phyloP scores from a whole-genome alignment of 192 early-diverging fungal genomes.

The Coemansia aciculifera region DNA sequence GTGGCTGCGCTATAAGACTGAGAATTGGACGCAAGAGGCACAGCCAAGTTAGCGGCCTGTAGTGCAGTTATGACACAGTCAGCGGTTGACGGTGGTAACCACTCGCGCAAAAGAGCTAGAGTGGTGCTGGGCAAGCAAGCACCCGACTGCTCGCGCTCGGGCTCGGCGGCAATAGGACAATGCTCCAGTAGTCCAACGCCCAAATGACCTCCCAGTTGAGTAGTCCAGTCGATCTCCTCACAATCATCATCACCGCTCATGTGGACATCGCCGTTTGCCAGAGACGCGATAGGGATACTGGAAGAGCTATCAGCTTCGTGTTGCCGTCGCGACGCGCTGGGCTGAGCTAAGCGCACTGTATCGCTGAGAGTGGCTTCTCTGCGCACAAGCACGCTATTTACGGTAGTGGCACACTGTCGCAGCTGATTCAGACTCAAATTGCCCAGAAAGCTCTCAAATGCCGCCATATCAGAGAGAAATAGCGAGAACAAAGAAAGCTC shows the following conservation, averaged over 20 bases:
- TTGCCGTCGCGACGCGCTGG: not conserved
- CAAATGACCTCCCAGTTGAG: not conserved
- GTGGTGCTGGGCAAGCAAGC: conserved; percentile 13
- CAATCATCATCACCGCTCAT: not conserved
- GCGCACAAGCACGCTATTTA: conserved; percentile 45
- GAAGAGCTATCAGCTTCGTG: not conserved
- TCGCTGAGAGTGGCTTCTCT: conserved; percentile 26
- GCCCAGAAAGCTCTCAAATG: conserved; percentile 44
- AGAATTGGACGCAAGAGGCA: not conserved
- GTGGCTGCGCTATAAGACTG: not conserved
- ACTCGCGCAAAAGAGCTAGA: conserved; percentile 37
- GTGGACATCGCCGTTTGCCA: not conserved
- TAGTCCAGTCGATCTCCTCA: not conserved
- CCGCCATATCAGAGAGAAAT: conserved; percentile 40
- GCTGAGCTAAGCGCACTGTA: not conserved
- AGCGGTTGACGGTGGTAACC: conserved; percentile 39
- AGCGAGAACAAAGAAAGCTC: conserved; percentile 51
- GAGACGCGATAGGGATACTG: not conserved
- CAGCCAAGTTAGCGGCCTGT: conserved; percentile 31
- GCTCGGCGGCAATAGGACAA: not conserved
- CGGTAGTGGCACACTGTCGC: conserved; percentile 50
- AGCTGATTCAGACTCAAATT: conserved; percentile 49
- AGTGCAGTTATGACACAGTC: conserved; percentile 48
- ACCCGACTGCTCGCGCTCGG: not conserved
- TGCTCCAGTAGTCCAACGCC: not conserved